Evolutionary conservation across 2,329 filamentous ascomycete genomes (phyloP).

Genomic region (Trichoderma gracile): DNA sequence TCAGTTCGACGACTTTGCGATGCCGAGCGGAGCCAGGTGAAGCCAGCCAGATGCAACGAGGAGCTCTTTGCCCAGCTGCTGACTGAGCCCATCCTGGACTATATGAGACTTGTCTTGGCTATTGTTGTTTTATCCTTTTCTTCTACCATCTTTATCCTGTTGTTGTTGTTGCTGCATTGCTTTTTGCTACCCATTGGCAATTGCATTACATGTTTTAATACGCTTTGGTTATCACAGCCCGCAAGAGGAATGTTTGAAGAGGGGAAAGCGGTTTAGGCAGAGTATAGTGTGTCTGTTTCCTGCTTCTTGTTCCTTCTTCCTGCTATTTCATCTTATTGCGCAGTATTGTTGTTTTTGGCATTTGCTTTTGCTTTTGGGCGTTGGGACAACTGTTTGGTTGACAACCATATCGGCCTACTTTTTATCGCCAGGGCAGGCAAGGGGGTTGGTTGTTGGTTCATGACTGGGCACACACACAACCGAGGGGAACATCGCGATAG

Average conservation of each 20-base stretch:
- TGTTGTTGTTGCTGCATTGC: neutral
- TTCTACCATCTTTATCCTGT: conserved; percentile 1
- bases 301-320: neutral
- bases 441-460: conserved; percentile 5
- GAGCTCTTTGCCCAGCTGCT: neutral
- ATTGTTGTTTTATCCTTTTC: neutral
- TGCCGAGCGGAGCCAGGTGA: conserved; percentile 32
- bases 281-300: neutral
- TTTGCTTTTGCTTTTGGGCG: neutral
- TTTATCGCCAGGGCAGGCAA: neutral
- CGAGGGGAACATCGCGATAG: conserved; percentile 19
- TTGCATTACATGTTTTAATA: conserved; percentile 18
- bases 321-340: neutral
- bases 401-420: neutral
- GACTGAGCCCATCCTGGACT: neutral
- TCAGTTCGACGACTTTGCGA: conserved; percentile 44
- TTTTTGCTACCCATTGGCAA: neutral
- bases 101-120: neutral
- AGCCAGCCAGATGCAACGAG: neutral
- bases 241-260: neutral
- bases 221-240: neutral
- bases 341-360: neutral
- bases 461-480: conserved; percentile 16
- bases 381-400: conserved; percentile 21
- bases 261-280: neutral